Base-by-base conservation (phyloP, 495 filamentous ascomycete species). In the Bathelium albidoporum region DNA sequence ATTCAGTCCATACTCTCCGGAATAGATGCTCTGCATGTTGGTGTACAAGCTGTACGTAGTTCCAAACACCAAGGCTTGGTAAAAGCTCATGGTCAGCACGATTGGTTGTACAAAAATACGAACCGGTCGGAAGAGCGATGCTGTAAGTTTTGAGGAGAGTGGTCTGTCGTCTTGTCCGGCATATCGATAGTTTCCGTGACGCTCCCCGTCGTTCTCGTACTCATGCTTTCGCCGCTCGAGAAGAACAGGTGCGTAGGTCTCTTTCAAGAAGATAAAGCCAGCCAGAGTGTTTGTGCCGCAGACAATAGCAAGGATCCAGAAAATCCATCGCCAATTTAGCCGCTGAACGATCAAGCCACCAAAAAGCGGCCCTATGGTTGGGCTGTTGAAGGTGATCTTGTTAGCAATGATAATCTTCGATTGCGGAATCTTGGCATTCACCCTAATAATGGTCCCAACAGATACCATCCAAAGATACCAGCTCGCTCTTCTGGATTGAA, bases 241-340 rank as follows among this genome's bases (percentile, higher is more conserved):
- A 18, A 72, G 59, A 1, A 70, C 65, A 2, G 70, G 70, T 5
- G 70, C 64, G 59, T 65, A 72, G 1, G 68, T 68, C 34, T 72
- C 70, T 20, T 59, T 58, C 20, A 72, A 62, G 44, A 72, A 68
- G 59, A 72, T 39, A 61, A 61, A 70, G 62, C 68, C 70, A 16
- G 66, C 66, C 7, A 65, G 43, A 7, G 69, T 72, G 55, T 70
- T 70, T 49, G 55, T 61, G n/a, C 32, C 62, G 63, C 69, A 69
- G 28, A 71, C 62, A 39, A 72, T 71, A 2, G 69, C 66, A n/a
- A 72, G 59, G 32, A 71, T 59, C 70, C 70, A 72, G 66, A 72
- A 72, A 41, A 72, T 66, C 70, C 70, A 72, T 12, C 68, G 26
- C 70, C 70, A 72, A 16, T 63, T 69, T 18, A 71, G 36, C 31